Base-by-base conservation (phyloP, 768 basidiomycete species). In the Amanita rimosa region DNA sequence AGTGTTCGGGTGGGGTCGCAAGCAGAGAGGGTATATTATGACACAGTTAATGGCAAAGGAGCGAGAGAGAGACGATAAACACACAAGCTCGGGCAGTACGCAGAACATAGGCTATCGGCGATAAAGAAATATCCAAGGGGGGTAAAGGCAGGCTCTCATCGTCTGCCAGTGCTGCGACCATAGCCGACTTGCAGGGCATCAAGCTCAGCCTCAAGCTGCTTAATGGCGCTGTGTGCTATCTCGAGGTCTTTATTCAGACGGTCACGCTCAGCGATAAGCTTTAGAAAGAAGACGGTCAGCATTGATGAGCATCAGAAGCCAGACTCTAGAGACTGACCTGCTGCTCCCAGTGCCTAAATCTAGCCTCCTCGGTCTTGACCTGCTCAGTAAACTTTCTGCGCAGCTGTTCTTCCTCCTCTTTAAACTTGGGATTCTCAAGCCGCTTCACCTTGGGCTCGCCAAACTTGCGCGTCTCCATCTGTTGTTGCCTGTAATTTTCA, bases 401-500 rank as follows among this genome's bases (percentile, higher is more conserved):
- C 53, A 98, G 79, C 51, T 83, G 76, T 67, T 99, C 96, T 66
- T 99, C 95, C 70, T 99, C 96, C 66, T 98, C 96, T 74, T 94
- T 94, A 83, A 95, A 99, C 69, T 98, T 98, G 58, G 96, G 95
- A 67, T 98, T 99, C 70, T 99, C 94, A 56, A 90, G 75, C 72
- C 97, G 97, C 79, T 91, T 94, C 60, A 94, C 90, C 72, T 97
- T 97, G 57, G 93, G 83, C 66, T 98, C 96, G 56, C 94, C 96
- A 56, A 93, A 95, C 69, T 98, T 98, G 68, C 96, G 85, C 6
- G 96, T 97, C 76, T 99, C 96, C 96, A 99, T 98, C 71, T 98
- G 96, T 56, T 90, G 79, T 59, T 95, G 90, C 52, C 96, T 79
- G 75, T 99, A 99, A 64, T 89, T 87, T 73, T 99, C 96, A 65